These are phyloP conservation scores for Penicillium robsamsonii DNA, from an alignment of 495 filamentous ascomycete species.

Conservation along the genomic window DNA sequence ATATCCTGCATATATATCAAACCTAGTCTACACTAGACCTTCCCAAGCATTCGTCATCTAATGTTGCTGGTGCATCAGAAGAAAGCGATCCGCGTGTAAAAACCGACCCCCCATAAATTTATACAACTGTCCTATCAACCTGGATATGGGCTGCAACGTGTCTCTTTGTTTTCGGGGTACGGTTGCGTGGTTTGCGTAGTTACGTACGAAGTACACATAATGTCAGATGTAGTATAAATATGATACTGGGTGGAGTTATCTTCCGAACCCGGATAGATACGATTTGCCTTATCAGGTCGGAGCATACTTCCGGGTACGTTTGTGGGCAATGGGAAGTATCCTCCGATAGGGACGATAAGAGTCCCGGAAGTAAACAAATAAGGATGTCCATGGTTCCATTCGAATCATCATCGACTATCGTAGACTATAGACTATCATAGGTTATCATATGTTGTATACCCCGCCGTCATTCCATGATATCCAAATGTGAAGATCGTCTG, in stretches of 20 bases:
- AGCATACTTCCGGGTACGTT: not conserved
- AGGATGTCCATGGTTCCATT: not conserved
- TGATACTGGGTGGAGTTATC: constrained; percentile 3
- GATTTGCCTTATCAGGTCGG: constrained; percentile 7
- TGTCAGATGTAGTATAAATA: not conserved
- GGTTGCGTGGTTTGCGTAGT: not conserved
- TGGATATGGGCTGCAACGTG: constrained; percentile 6
- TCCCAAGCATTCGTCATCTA: constrained; percentile 3
- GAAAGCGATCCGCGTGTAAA: not conserved
- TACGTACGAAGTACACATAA: not conserved
- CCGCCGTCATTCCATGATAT: constrained; percentile 6
- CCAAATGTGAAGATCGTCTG: not conserved
- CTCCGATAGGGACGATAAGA: constrained; percentile 5
- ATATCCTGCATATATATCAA: not conserved
- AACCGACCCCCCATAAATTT: not conserved
- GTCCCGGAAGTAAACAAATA: not conserved
- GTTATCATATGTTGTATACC: too few species aligned
- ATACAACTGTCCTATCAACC: not conserved
- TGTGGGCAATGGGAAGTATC: not conserved
- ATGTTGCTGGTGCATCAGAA: not conserved
- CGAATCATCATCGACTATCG: too few species aligned
- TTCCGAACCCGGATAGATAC: not conserved
- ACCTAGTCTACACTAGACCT: not conserved
- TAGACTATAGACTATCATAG: too few species aligned
- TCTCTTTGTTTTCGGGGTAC: not conserved